phyloP scores from a whole-genome alignment of 2,329 filamentous ascomycete species.

The Exophiala spinifera region DNA sequence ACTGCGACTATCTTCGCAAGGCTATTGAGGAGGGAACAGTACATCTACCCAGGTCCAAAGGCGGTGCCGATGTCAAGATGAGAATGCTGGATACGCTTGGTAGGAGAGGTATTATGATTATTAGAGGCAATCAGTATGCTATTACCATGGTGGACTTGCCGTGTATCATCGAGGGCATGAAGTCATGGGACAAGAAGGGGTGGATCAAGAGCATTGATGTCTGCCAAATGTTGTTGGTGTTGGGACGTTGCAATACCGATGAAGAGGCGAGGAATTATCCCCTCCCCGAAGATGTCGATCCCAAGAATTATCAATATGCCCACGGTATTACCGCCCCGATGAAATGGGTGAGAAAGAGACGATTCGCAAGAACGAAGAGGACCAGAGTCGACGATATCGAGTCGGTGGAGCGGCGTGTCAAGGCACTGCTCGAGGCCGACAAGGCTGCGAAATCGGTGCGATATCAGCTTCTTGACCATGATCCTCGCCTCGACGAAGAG shows the following conservation, averaged over 20 bases:
- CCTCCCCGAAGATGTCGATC: slow-evolving; percentile 69
- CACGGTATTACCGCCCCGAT: slow-evolving; percentile 86
- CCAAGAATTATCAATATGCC: slow-evolving; percentile 69
- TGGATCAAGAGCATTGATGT: slow-evolving; percentile 89
- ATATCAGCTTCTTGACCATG: slow-evolving; percentile 62
- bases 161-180: slow-evolving; percentile 85
- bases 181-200: slow-evolving; percentile 83
- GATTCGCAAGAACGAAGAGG: slow-evolving; percentile 68
- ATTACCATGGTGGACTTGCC: slow-evolving; percentile 79
- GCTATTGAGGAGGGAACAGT: slow-evolving; percentile 75
- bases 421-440: slow-evolving; percentile 69
- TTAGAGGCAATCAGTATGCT: slow-evolving; percentile 70
- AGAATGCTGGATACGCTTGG: slow-evolving; percentile 70
- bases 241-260: slow-evolving; percentile 64
- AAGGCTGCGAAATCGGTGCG: slow-evolving; percentile 57
- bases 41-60: slow-evolving; percentile 60
- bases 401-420: slow-evolving; percentile 76
- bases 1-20: slow-evolving; percentile 77
- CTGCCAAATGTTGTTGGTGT: slow-evolving; percentile 82
- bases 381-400: slow-evolving; percentile 80
- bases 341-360: slow-evolving; percentile 76
- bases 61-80: slow-evolving; percentile 74
- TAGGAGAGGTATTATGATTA: slow-evolving; percentile 67
- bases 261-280: slow-evolving; percentile 63
- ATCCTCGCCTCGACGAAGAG: slow-evolving; percentile 36